A percentile compares a stretch with the other conserved stretches of the same genome.
These are phyloP conservation scores for Debaryomycetaceae sp. DNA, from an alignment of 1,139 yeast genomes.

Conservation along the genomic window DNA sequence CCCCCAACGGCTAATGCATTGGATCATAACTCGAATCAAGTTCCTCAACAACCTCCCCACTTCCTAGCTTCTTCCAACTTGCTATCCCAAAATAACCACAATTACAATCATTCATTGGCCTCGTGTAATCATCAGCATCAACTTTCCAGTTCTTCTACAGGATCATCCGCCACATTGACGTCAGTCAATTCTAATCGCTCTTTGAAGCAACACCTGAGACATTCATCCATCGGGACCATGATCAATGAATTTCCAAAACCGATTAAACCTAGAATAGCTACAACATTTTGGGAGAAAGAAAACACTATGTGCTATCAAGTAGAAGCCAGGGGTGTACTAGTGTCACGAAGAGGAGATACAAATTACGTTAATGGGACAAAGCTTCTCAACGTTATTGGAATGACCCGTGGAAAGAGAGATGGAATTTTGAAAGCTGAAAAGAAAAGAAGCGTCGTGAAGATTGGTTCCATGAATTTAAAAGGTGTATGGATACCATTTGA, in stretches of 20 bases:
- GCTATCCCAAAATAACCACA: not conserved
- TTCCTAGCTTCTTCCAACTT: not conserved
- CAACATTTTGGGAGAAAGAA: conserved; percentile 50
- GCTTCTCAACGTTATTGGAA: conserved; percentile 83
- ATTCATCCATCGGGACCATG: conserved; percentile 12
- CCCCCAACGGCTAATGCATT: not conserved
- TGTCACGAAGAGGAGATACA: conserved; percentile 51
- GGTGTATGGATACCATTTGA: conserved; percentile 60
- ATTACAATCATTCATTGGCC: not conserved
- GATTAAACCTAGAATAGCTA: conserved; percentile 37
- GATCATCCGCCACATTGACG: conserved; percentile 6
- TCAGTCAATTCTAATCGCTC: not conserved
- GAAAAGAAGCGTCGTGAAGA: conserved; percentile 42
- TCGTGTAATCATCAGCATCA: conserved; percentile 8
- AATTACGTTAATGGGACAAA: conserved; percentile 55
- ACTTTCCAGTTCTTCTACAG: conserved; percentile 9
- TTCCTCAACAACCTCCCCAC: not conserved
- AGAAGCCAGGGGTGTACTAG: conserved; percentile 40
- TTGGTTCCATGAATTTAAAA: conserved; percentile 52
- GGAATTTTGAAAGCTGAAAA: conserved; percentile 65
- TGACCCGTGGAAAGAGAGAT: conserved; percentile 95
- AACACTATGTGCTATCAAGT: conserved; percentile 49
- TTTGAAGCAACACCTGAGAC: conserved; percentile 11
- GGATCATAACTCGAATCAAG: not conserved
- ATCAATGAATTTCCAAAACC: conserved; percentile 13